Evolutionary conservation across 805 yeast species (phyloP), one percentile per base, ranked within the genome.

Genomic region (Candida morakotiae): DNA sequence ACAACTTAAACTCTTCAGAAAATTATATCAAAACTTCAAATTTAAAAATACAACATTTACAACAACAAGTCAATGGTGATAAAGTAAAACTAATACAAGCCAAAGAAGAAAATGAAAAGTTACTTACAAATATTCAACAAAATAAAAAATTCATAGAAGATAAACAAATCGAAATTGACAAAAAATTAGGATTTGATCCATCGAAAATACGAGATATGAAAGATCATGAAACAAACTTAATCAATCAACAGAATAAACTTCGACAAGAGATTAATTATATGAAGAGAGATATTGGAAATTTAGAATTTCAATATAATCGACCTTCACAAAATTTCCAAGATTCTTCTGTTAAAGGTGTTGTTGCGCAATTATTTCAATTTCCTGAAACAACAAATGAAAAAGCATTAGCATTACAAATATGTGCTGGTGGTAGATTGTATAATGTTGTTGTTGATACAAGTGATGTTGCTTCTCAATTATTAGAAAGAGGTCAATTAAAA

Each of bases 391-490:
- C 82, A 34, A 55, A 62, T 38, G 73, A 75, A 18, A 78, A 81
- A 37, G 82, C 95, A 1, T 69, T 81, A 18, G 98, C 99, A 1
- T 65, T 93, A 24, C 97, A 93, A 59, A 83, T 87, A 2, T 83
- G 95, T 55, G 98, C 97, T 2, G 99, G 98, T 33, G 94, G 91
- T 4, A 71, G 89, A 48, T 60, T 94, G 21, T 94, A 79, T 57
- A 88, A 89, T 51, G 85, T 94, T 24, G 87, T 93, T 35, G 98
- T 94, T 21, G 97, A 88, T 49, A 81, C 77, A 43, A 94, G 91
- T 41, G 77, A 67, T 14, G 82, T 87, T 3, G 98, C 95, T n/a
- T 73, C 95, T 0, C 83, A 81, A 39, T 60, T 93, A 8, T 69
- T 93, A 28, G 93, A 87, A 48, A 70, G 67, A 20, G 97, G 97